Conservation (phyloP, 2,329 filamentous ascomycete species). For the Aspergillus piperis region DNA sequence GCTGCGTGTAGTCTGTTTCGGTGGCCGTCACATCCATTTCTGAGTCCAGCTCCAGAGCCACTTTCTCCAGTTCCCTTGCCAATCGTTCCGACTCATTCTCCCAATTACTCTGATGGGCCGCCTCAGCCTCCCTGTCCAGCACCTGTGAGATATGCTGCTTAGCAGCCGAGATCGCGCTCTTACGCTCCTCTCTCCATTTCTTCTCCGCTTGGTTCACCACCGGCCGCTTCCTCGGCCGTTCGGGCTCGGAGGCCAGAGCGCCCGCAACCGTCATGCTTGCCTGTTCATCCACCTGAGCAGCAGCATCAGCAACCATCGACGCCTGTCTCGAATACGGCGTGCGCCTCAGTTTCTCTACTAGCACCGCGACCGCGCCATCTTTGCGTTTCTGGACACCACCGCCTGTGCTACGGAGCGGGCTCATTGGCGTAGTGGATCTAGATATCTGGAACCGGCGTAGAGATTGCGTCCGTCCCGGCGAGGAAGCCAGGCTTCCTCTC, state of each 20-base stretch:
- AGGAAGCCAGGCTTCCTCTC: conserved; percentile 21
- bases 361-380: conserved; percentile 36
- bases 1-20: conserved; percentile 1
- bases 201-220: conserved; percentile 45
- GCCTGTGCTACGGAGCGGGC: conserved; percentile 29
- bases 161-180: conserved; percentile 36
- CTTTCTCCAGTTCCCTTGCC: conserved; percentile 44
- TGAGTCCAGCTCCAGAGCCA: conserved; percentile 45
- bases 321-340: conserved; percentile 37
- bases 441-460: conserved; percentile 46
- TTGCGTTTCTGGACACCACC: conserved; percentile 41
- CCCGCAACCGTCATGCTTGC: background rate
- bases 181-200: conserved; percentile 40
- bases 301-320: conserved; percentile 35
- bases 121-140: conserved; percentile 39
- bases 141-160: conserved; percentile 37
- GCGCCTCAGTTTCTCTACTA: conserved; percentile 43
- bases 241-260: conserved; percentile 10
- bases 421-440: conserved; percentile 30
- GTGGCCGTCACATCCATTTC: conserved; percentile 26
- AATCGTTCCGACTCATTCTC: conserved; percentile 47
- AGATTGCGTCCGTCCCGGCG: conserved; percentile 18
- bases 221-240: conserved; percentile 39
- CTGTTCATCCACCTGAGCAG: conserved; percentile 19
- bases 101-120: conserved; percentile 41